Base-by-base conservation (phyloP, 441 rosid genomes). In the Populus hybrid region DNA sequence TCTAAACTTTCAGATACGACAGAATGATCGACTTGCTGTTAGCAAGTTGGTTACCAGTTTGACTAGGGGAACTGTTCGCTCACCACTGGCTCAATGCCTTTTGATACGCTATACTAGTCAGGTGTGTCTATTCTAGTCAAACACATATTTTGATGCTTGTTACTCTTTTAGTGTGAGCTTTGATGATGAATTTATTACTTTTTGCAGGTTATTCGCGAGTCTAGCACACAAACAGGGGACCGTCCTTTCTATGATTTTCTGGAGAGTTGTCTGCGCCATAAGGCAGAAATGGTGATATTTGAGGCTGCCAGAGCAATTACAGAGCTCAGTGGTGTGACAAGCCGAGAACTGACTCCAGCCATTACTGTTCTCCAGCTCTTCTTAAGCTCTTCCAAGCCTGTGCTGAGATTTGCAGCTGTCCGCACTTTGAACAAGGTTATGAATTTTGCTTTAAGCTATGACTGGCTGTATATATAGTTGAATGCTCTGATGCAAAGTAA, bases 191-290 rank as follows among this genome's bases (percentile, higher is more conserved):
- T 65, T 77, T 63, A 67, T 35, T 67, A 34, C 68, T 42, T 28
- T 72, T 7, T 35, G 59, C 81, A 95, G 99, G 97, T 96, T 81
- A 96, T 93, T 77, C 96, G 89, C 42, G 99, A 96, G 84, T 87
- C 95, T 79, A 92, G 85, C 80, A 79, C 88, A 69, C 98, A 92
- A 85, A 79, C 94, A 26, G 97, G 96, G 50, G 98, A 96, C 78
- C 93, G 99, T 75, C 99, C 98, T 28, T 94, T 96, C 78, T 96
- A 93, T 90, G 99, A 94, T 71, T 96, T 92, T 85, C 90, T 96
- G 78, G 96, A 26, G 28, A 26, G 28, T 26, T 26, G 28, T 26
- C 28, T 26, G 28, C 28, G 28, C 28, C 28, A 26, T 26, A 26
- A 26, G 28, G 28, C 28, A 26, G 28, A 26, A 26, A 26, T 26